Evolutionary conservation across 2,329 filamentous ascomycete species (phyloP).

Genomic region (Cercospora berteroae): DNA sequence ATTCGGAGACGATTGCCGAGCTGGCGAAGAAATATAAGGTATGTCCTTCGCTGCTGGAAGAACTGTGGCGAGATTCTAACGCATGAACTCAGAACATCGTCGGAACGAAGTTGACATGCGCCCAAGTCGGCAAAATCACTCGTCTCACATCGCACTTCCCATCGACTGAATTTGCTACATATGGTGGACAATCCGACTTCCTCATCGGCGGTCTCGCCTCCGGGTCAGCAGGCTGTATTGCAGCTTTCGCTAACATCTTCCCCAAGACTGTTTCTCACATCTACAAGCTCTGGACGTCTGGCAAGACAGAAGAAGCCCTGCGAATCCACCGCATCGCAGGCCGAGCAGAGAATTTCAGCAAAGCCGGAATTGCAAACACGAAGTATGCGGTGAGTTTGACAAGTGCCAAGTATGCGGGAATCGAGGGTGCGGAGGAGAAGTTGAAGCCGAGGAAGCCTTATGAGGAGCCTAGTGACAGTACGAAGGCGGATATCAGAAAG

Average conservation of each 20-base stretch:
- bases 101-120: conserved; percentile 70
- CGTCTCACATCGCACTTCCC: conserved; percentile 55
- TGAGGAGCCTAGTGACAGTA: conserved; percentile 45
- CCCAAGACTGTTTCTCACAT: conserved; percentile 55
- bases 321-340: conserved; percentile 59
- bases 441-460: conserved; percentile 63
- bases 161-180: conserved; percentile 61
- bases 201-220: conserved; percentile 56
- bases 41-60: background rate
- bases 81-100: conserved; percentile 55
- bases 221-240: conserved; percentile 56
- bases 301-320: conserved; percentile 56
- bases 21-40: conserved; percentile 51
- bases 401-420: conserved; percentile 58
- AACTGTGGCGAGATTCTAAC: background rate
- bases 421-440: conserved; percentile 58
- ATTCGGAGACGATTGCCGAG: conserved; percentile 61
- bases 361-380: conserved; percentile 62
- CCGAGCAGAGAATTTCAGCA: conserved; percentile 61
- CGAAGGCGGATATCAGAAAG: conserved; percentile 45
- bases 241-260: conserved; percentile 57
- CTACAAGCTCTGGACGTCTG: conserved; percentile 57
- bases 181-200: conserved; percentile 72
- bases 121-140: conserved; percentile 70
- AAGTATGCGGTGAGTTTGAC: conserved; percentile 64